These are phyloP conservation scores for Fraxinus velutina DNA, from an alignment of 305 asterid species.

Conservation along the genomic window DNA sequence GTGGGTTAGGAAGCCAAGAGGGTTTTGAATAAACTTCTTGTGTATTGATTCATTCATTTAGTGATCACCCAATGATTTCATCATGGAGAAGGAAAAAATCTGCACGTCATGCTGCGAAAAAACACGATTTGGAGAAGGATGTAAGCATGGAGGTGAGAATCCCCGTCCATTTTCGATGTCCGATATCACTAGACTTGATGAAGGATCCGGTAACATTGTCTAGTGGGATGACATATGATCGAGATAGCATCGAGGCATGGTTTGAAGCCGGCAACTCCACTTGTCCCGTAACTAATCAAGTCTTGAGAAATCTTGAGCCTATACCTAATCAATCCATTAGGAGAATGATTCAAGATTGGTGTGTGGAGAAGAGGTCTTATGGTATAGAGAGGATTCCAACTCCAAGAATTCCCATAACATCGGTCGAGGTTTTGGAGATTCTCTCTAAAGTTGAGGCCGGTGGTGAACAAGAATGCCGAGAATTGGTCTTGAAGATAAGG, in stretches of 20 bases:
- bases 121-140: constrained; percentile 1
- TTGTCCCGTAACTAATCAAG: constrained; percentile 51
- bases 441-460: constrained; percentile 19
- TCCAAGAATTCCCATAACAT: constrained; percentile 38
- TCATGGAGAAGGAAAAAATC: constrained; percentile 46
- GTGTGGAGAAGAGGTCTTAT: constrained; percentile 37
- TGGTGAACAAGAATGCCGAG: constrained; percentile 25
- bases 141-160: constrained; percentile 28
- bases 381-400: constrained; percentile 62
- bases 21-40: not conserved
- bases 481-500: constrained; percentile 32
- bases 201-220: constrained; percentile 62
- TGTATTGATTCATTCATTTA: not conserved
- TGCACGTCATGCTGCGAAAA: constrained; percentile 33
- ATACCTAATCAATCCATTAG: constrained; percentile 49
- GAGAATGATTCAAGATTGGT: constrained; percentile 59
- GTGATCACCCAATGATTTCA: constrained; percentile 27
- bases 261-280: constrained; percentile 38
- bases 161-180: constrained; percentile 48
- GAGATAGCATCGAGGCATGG: constrained; percentile 58
- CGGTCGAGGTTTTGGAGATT: constrained; percentile 30
- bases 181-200: constrained; percentile 58
- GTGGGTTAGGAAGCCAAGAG: too few relatives aligned
- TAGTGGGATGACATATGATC: constrained; percentile 56
- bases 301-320: constrained; percentile 30